Percentiles rank a stretch among this genome's conserved stretches.
Conservation (phyloP, 352 stramenopile genomes). For the Globisporangium paroecandrum region DNA sequence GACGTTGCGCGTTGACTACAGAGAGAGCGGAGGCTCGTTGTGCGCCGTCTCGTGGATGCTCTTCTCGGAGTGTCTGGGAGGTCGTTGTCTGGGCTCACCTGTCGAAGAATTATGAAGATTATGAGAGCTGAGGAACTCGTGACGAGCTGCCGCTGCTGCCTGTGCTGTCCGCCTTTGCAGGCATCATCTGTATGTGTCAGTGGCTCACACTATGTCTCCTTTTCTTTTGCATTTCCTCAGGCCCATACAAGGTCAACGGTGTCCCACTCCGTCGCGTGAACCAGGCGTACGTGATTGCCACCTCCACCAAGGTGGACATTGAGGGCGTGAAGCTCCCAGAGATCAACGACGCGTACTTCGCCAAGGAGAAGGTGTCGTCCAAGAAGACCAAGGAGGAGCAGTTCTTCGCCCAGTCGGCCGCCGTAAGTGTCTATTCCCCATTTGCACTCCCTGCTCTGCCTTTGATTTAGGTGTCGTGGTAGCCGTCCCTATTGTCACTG, state of each 20-base stretch:
- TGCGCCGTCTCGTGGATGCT: not conserved
- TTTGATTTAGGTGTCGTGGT: not conserved
- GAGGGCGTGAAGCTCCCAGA: constrained; percentile 89
- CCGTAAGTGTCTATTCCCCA: constrained; percentile 42
- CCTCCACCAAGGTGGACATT: constrained; percentile 96
- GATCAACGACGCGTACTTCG: constrained; percentile 98
- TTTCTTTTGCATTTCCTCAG: constrained; percentile 31
- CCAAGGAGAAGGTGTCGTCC: constrained; percentile 82
- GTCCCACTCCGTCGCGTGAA: constrained; percentile 98
- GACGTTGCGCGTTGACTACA: constrained; percentile 12
- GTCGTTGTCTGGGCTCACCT: constrained; percentile 23
- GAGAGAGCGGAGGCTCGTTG: not conserved
- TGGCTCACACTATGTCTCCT: not conserved
- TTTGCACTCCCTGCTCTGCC: not conserved
- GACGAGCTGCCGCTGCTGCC: not conserved
- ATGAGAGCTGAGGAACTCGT: constrained; percentile 86
- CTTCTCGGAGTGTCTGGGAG: constrained; percentile 7
- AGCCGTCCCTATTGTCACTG: constrained; percentile 18
- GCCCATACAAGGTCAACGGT: constrained; percentile 99
- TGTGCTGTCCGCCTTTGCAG: not conserved
- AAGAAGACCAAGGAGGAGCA: constrained; percentile 95
- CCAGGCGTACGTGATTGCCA: constrained; percentile 99
- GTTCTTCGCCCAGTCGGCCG: constrained; percentile 94
- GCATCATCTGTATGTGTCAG: not conserved
- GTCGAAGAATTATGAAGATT: constrained; percentile 72